A percentile compares a stretch with the other conserved stretches of the same genome.
Conservation (phyloP, 352 stramenopile genomes). For the Globisporangium nagaii region DNA sequence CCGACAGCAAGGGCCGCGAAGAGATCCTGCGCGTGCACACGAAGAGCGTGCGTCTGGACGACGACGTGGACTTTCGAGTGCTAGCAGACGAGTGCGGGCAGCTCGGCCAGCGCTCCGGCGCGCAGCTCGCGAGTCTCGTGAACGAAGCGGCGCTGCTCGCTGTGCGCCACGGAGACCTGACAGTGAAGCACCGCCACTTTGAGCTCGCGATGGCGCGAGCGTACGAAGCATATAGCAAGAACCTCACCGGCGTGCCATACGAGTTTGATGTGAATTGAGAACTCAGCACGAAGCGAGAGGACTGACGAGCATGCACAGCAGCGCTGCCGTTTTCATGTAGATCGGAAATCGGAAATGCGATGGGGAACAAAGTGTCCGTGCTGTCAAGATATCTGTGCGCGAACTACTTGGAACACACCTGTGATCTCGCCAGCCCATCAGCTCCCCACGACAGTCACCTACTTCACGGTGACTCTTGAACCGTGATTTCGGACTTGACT, state of each 20-base stretch:
- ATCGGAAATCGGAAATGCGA: no score
- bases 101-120: slow-evolving; percentile 59
- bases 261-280: slow-evolving; percentile 46
- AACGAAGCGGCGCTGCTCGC: slow-evolving; percentile 81
- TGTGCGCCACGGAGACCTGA: slow-evolving; percentile 59
- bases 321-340: no score
- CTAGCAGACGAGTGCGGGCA: slow-evolving; percentile 53
- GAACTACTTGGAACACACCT: no score
- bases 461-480: no score
- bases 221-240: slow-evolving; percentile 54
- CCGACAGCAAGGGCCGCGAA: slow-evolving; percentile 88
- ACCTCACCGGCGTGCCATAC: slow-evolving; percentile 44
- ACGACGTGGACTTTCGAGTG: slow-evolving; percentile 41
- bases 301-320: no score
- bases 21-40: slow-evolving; percentile 70
- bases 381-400: no score
- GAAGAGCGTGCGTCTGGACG: slow-evolving; percentile 50
- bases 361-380: no score
- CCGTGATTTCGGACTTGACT: no score
- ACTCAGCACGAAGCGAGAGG: no score
- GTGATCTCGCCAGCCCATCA: no score
- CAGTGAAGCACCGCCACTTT: slow-evolving; percentile 63
- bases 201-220: slow-evolving; percentile 69
- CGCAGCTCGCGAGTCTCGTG: slow-evolving; percentile 73
- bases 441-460: no score